Evolutionary conservation across 169 alveolate species (phyloP), one percentile per base, ranked within the genome.

Genomic region (Plasmodium coatneyi): DNA sequence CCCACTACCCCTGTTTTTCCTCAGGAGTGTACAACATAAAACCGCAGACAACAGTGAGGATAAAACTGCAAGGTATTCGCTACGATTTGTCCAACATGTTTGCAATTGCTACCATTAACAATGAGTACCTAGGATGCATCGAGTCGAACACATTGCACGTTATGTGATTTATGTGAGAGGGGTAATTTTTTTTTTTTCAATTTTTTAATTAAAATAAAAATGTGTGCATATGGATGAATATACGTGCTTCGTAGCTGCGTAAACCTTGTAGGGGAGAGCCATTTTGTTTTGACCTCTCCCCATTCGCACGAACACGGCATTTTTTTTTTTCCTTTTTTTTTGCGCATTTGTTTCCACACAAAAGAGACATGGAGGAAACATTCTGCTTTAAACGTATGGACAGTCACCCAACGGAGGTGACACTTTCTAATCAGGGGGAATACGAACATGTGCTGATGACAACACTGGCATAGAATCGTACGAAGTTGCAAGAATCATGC

Each of bases 61-160:
- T 98, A 94, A 93, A 98, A 84, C 95, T 98, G 30, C 98, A 97
- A 82, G 99, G 99, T 92, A 98, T 98, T 14, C 97, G 97, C 36
- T 97, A 96, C 78, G 98, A 97, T 71, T 95, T 97, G 82, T 95
- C 97, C n/a, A 97, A 97, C 60, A 92, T 98, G 94, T 97, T 98
- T 80, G 99, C 99, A 0, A 97, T 98, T 41, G 99, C 99, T 19
- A 98, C 98, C 25, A 98, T 97, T 79, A 97, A 96, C 76, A 98
- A 96, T 34, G 98, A 97, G 78, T 98, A 95, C 94, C 87, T 98
- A 60, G 99, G 99, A 25, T 84, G 93, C 22, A 84, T 84, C 30
- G 93, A 84, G 60, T 84, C 93, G 7, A 84, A 74, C 43, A 52
- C 84, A 6, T 74, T 84, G 36, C 93, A 84, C 9, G 93, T 84